phyloP scores from a whole-genome alignment of 805 yeast species.

The Teunomyces funiuensis region DNA sequence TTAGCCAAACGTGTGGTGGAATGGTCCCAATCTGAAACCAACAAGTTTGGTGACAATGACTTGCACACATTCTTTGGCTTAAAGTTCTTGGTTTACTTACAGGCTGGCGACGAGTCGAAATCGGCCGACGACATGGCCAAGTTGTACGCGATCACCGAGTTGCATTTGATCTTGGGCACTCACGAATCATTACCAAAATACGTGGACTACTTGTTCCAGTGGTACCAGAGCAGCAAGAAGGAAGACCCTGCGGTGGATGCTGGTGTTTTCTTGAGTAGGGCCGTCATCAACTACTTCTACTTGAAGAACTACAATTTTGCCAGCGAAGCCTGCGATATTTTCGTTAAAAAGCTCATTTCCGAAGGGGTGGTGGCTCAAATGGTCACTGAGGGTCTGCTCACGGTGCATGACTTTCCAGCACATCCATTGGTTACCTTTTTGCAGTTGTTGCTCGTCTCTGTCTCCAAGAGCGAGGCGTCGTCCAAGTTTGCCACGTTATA shows the following conservation, averaged over 20 bases:
- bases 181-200: slow-evolving; percentile 45
- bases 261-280: slow-evolving; percentile 48
- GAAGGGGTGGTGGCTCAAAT: slow-evolving; percentile 10
- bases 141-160: slow-evolving; percentile 65
- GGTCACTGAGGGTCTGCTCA: slow-evolving; percentile 24
- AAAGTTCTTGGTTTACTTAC: slow-evolving; percentile 48
- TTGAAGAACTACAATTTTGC: slow-evolving; percentile 67
- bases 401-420: slow-evolving; percentile 34
- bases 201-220: slow-evolving; percentile 46
- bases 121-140: slow-evolving; percentile 32
- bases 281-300: slow-evolving; percentile 73
- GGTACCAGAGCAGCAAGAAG: slow-evolving; percentile 25
- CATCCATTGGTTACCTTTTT: slow-evolving; percentile 61
- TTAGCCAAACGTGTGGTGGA: slow-evolving; percentile 63
- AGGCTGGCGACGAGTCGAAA: slow-evolving; percentile 13
- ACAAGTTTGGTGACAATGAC: slow-evolving; percentile 69
- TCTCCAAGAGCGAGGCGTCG: slow-evolving; percentile 42
- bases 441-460: slow-evolving; percentile 60
- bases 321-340: slow-evolving; percentile 26
- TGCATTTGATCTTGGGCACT: slow-evolving; percentile 68
- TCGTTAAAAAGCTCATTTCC: slow-evolving; percentile 16
- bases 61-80: slow-evolving; percentile 74
- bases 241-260: slow-evolving; percentile 29
- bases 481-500: slow-evolving; percentile 52
- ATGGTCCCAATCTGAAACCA: slow-evolving; percentile 57